Conservation (phyloP, 2,329 filamentous ascomycete genomes). For the Aspergillus ustus region DNA sequence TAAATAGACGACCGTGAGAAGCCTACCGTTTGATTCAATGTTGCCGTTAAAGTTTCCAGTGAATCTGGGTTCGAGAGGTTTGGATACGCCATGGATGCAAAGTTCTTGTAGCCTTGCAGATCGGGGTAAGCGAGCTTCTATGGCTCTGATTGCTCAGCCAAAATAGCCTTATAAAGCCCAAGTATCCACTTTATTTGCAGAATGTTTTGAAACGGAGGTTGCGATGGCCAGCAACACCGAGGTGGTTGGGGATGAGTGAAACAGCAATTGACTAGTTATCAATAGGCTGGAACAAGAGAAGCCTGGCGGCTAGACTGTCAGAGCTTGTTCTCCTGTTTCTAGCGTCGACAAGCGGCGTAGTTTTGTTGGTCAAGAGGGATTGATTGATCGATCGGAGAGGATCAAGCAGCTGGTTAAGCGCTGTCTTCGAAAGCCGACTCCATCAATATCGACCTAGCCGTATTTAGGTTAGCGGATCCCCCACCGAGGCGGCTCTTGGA, state of each 20-base stretch:
- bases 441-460: constrained; percentile 21
- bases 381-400: constrained; percentile 2
- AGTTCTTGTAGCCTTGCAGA: not conserved
- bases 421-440: not conserved
- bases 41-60: constrained; percentile 40
- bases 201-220: not conserved
- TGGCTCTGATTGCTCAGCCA: not conserved
- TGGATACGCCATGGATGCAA: constrained; percentile 26
- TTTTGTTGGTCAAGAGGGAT: not conserved
- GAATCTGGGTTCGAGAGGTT: constrained; percentile 38
- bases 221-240: not conserved
- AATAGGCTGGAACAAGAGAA: constrained; percentile 1
- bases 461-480: constrained; percentile 25
- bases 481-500: constrained; percentile 34
- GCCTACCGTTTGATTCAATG: constrained; percentile 44
- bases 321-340: not conserved
- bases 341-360: not conserved
- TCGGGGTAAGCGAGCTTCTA: not conserved
- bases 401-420: constrained; percentile 13
- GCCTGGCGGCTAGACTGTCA: constrained; percentile 3
- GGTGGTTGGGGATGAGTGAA: not conserved
- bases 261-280: constrained; percentile 6
- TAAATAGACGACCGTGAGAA: not conserved
- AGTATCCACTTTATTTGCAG: not conserved
- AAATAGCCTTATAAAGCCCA: not conserved